Evolutionary conservation across 208 protist species (phyloP), one percentile per base, ranked within the genome.

Genomic region (Trypanosoma lewisi): DNA sequence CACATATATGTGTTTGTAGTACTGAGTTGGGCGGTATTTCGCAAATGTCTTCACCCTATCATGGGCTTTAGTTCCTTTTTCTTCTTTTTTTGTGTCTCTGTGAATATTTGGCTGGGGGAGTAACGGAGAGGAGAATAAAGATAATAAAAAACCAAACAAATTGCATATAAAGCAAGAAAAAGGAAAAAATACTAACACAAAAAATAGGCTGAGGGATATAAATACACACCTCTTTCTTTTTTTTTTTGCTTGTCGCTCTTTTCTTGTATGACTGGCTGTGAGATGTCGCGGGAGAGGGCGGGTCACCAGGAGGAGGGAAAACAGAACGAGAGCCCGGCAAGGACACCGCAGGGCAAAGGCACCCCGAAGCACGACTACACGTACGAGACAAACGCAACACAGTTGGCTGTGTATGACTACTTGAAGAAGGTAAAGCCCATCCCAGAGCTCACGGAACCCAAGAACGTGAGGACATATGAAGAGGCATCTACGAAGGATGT

Each of bases 371-470:
- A 44, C 39, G 19, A 44, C 4, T 17, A 44, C 39, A 44, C 39
- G 2, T 44, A 44, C 39, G 14, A 17, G 6, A 44, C 39, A 9
- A 44, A 44, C 39, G 14, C 8, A 3, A 17, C 39, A 44, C 83
- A 95, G 70, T 33, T 63, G 4, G 61, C 58, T 2, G 62, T 87
- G 19, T 95, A 93, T 69, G 73, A 89, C 11, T 74, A 67, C 23
- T 42, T 96, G 36, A 81, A 79, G 61, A 54, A 60, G 51, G 39
- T 85, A 47, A 48, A 41, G 28, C 86, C 82, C 0, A 77, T 96
- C 50, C 75, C 80, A 36, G 79, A 93, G 73, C 87, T 96, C 36
- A 64, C 81, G 45, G 64, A 93, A 70, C 85, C 87, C 27, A 63
- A 54, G 21, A 67, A 33, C 8, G 67, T 80, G 41, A 74, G 80